Evolutionary conservation across 2,329 filamentous ascomycete genomes (phyloP), one percentile per base, ranked within the genome.

Genomic region (Uncinocarpus reesii): DNA sequence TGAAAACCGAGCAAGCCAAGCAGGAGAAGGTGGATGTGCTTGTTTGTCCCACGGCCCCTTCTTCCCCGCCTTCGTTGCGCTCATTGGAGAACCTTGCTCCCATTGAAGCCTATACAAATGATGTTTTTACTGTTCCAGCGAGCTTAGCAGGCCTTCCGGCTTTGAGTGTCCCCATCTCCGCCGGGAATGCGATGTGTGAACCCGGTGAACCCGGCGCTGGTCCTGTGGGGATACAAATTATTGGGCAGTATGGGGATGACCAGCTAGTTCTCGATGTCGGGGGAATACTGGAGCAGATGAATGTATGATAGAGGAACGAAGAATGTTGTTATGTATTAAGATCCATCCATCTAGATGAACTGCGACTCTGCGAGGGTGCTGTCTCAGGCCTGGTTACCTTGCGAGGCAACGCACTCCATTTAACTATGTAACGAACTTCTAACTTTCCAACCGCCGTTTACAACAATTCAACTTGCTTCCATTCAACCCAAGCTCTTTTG

Each of bases 121-220:
- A 98, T 67, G 83, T 96, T 1, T 90, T 96, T 58, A 96, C 92
- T 0, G 90, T 98, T 1, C 92, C 92, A 1, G 88, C 90, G 1
- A 95, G 88, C 67, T 71, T 98, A 55, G 92, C 90, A 0, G 92
- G 92, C 0, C 70, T 98, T 48, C 92, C 92, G 2, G 86, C 89
- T 8, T 77, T 95, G 43, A 95, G 84, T 56, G 74, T 98, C 8
- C 90, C 92, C 0, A 72, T 83, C 53, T 63, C 66, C 15, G 60
- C 72, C 4, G 47, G 34, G 15, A 34, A 26, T 15, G n/a, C 48
- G 24, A 15, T 36, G 15, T 8, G 26, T 13, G n/a, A 7, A 2
- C n/a, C n/a, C n/a, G n/a, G n/a, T n/a, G n/a, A n/a, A n/a, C n/a
- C n/a, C n/a, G n/a, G n/a, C n/a, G n/a, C n/a, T n/a, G 54, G 55